Conservation (phyloP, 192 early-diverging fungal genomes). For the Entophlyctis luteolus region DNA sequence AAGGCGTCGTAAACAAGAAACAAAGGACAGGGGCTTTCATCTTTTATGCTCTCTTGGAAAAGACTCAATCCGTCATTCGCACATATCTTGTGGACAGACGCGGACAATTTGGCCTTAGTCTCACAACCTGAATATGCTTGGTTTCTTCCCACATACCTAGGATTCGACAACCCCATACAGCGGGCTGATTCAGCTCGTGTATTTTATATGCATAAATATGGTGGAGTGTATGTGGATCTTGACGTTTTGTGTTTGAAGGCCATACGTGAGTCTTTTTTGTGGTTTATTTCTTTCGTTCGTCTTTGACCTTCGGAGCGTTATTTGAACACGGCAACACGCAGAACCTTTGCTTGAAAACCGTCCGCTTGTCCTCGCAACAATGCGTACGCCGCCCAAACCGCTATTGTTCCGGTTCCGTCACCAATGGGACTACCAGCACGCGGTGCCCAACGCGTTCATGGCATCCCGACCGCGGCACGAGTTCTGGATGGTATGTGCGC, state of each 20-base stretch:
- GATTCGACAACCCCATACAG: conserved; percentile 24
- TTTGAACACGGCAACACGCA: background rate
- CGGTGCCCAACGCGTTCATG: conserved; percentile 43
- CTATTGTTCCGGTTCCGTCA: background rate
- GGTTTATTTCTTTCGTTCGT: background rate
- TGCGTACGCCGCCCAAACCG: background rate
- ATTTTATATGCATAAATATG: conserved; percentile 35
- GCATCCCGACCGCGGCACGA: conserved; percentile 34
- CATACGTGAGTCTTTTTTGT: conserved; percentile 12
- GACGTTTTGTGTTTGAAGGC: conserved; percentile 30
- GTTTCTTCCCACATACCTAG: conserved; percentile 33
- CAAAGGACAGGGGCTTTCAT: too few species aligned
- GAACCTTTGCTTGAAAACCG: background rate
- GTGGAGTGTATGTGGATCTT: conserved; percentile 41
- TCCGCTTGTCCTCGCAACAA: background rate
- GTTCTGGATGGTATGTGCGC: conserved; percentile 32
- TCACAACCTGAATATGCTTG: conserved; percentile 32
- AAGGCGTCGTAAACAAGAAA: conserved; percentile 23
- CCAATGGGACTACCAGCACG: conserved; percentile 16
- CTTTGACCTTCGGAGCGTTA: background rate
- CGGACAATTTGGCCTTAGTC: conserved; percentile 23
- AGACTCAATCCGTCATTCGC: conserved; percentile 15
- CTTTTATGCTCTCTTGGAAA: too few species aligned
- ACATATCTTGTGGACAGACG: conserved; percentile 39
- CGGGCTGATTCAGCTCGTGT: conserved; percentile 38